Base-by-base conservation (phyloP, 176 grass and related monocot species). In the Zoysia japonica region DNA sequence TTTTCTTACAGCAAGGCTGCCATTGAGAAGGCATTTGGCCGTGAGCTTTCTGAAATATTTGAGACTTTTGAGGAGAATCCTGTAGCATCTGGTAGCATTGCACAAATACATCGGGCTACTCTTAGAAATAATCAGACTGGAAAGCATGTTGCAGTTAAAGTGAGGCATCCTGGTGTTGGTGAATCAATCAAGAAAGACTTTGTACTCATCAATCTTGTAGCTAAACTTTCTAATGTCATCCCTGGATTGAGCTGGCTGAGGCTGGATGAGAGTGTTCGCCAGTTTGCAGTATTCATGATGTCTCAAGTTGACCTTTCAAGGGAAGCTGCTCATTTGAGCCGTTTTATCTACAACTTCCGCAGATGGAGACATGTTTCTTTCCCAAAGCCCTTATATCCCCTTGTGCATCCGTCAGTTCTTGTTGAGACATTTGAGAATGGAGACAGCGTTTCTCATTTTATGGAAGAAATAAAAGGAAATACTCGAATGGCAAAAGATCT, bases 391-490 rank as follows among this genome's bases (percentile, higher is more conserved):
- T 70, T 98, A 39, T 98, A 98, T 88, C 95, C 95, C 53, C 87
- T 94, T 80, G 95, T 98, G 43, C 95, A 98, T 85, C 95, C 95
- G 80, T 92, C 91, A 49, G 95, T 98, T 75, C 89, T 98, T 87
- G 92, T 98, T 28, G 95, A 98, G 87, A 94, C 91, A 65, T 98
- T 94, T 89, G 95, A 98, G 84, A 77, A 94, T 71, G 95, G 95
- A 74, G 92, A 94, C 74, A 98, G 87, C 83, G 95, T 98, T 90
- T 88, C 95, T 71, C 83, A 16, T 79, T 92, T 90, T 90, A 82
- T 98, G 67, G 83, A 90, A 67, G 89, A 80, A 67, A 76, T 90
- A 39, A 81, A 90, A 77, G 89, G 95, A 73, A 90, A 90, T 92
- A 41, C 75, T 83, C 70, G 74, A 38, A 88, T 90, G 76, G 89